These are phyloP conservation scores for Theobroma grandiflorum DNA, from an alignment of 441 rosid species.

Conservation along the genomic window DNA sequence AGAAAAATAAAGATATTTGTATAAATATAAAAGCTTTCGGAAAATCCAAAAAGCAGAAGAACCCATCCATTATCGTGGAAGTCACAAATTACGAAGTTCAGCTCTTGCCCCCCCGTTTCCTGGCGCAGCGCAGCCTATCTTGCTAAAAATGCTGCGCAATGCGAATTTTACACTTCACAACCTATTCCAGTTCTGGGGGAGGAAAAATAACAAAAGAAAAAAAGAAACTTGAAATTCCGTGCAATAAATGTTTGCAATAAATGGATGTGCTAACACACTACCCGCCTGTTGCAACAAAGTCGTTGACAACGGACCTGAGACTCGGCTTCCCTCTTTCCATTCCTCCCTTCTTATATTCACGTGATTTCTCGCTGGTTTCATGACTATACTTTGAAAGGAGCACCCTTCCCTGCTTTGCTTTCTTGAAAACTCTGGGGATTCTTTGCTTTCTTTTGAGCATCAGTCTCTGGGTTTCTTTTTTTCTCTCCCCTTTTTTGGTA, in stretches of 20 bases:
- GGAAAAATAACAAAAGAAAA: not conserved
- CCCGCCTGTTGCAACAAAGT: conserved; percentile 25
- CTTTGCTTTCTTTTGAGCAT: conserved; percentile 5
- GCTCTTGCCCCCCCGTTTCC: too few species aligned
- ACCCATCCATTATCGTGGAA: too few species aligned
- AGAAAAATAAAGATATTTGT: too few species aligned
- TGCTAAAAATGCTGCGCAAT: too few species aligned
- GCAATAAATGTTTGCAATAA: conserved; percentile 1
- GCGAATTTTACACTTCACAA: too few species aligned
- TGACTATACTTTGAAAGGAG: not conserved
- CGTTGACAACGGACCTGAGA: conserved; percentile 21
- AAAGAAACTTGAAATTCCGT: not conserved
- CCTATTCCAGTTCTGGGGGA: not conserved
- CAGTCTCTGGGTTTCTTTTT: not conserved
- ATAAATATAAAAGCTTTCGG: too few species aligned
- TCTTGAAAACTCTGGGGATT: not conserved
- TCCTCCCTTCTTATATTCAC: conserved; percentile 22
- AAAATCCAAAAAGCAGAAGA: too few species aligned
- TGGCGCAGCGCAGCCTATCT: too few species aligned
- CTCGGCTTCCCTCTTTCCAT: not conserved
- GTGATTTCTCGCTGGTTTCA: not conserved
- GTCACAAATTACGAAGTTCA: too few species aligned
- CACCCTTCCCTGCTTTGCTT: not conserved
- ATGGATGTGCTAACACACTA: not conserved
- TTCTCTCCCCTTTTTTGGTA: too few species aligned